phyloP scores from a whole-genome alignment of 176 grass and related monocot species.

The Pontederia paniculata region DNA sequence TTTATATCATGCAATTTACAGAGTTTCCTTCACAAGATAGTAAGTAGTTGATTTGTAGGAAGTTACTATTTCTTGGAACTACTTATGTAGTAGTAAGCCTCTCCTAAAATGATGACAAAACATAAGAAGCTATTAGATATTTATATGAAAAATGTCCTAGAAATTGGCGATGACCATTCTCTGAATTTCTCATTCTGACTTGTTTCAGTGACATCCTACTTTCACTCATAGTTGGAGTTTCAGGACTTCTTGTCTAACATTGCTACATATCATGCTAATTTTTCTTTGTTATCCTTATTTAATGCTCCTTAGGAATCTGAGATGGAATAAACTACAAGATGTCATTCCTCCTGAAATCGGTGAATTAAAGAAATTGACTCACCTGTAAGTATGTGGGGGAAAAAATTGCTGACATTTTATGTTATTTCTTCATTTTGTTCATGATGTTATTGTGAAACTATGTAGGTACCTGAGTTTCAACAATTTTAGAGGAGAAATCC shows the following conservation, averaged over 20 bases:
- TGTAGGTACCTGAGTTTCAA: constrained; percentile 94
- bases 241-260: background rate
- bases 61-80: no score
- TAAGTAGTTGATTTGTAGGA: no score
- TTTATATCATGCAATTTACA: background rate
- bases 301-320: constrained; percentile 58
- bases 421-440: background rate
- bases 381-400: constrained; percentile 44
- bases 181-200: no score
- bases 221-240: no score
- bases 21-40: no score
- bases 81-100: no score
- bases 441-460: constrained; percentile 13
- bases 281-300: constrained; percentile 19
- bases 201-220: no score
- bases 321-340: constrained; percentile 99
- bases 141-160: no score
- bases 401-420: constrained; percentile 7
- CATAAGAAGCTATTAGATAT: no score
- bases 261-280: background rate
- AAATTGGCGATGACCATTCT: no score
- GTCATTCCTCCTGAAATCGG: constrained; percentile 86
- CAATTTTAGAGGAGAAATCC: constrained; percentile 95
- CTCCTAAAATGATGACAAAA: no score
- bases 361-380: constrained; percentile 78